Evolutionary conservation across 768 basidiomycete genomes (phyloP).

Genomic region (Calocybe cyanea): DNA sequence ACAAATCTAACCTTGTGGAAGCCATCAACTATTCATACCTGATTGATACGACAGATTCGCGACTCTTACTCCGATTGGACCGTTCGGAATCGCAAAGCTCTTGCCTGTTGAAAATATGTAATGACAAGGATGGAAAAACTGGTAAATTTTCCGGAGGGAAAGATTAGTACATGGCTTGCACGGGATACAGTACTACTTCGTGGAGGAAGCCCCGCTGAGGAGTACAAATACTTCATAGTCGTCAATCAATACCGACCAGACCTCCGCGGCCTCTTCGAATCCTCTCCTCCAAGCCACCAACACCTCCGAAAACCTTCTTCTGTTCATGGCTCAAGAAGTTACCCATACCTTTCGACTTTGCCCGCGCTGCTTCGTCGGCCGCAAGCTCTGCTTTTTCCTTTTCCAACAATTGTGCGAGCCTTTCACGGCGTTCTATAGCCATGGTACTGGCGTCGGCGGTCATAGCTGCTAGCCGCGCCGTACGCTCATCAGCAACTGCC

Average conservation of each 20-base stretch:
- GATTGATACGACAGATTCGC: too few species aligned
- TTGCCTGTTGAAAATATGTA: too few species aligned
- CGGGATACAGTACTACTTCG: too few species aligned
- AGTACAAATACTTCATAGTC: too few species aligned
- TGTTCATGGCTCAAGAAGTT: constrained; percentile 79
- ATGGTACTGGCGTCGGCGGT: constrained; percentile 63
- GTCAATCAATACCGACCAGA: constrained; percentile 61
- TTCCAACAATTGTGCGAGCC: constrained; percentile 63
- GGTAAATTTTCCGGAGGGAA: too few species aligned
- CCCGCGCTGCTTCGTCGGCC: constrained; percentile 62
- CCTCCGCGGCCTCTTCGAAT: constrained; percentile 70
- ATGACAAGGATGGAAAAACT: too few species aligned
- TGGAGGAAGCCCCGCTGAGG: too few species aligned
- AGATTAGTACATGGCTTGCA: too few species aligned
- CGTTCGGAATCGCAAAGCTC: too few species aligned
- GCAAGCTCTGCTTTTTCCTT: constrained; percentile 78
- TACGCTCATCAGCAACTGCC: constrained; percentile 51
- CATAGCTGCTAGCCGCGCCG: constrained; percentile 91
- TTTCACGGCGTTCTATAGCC: constrained; percentile 65
- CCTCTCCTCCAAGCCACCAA: constrained; percentile 75
- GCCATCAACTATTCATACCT: too few species aligned
- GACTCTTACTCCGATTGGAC: too few species aligned
- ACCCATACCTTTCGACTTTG: constrained; percentile 74
- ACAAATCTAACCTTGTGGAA: too few species aligned
- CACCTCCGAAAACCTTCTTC: constrained; percentile 80